Percentiles rank a stretch among this genome's conserved stretches.
Conservation (phyloP, 148 eudicot species). For the Pharnaceum exiguum region DNA sequence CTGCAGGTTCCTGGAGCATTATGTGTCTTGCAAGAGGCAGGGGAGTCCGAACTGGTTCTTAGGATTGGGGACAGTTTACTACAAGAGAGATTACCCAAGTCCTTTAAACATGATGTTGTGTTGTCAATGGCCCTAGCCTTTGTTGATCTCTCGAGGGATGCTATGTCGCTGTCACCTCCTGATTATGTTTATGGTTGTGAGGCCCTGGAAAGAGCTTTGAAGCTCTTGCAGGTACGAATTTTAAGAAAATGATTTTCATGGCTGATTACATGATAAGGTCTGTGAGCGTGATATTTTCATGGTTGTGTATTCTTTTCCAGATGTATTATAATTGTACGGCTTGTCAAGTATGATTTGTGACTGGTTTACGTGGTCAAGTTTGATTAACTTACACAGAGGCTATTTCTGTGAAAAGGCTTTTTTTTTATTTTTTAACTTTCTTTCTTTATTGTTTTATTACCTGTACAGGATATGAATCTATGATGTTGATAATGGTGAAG, state of each 20-base stretch:
- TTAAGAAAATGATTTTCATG: not conserved
- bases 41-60: conserved; percentile 81
- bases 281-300: not conserved
- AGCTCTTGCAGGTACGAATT: conserved; percentile 64
- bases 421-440: not conserved
- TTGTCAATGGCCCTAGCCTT: conserved; percentile 89
- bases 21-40: conserved; percentile 91
- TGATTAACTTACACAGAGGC: not conserved
- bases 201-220: conserved; percentile 79
- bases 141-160: conserved; percentile 88
- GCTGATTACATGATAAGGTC: not conserved
- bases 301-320: not conserved
- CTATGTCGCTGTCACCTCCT: conserved; percentile 81
- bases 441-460: not conserved
- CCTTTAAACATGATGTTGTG: conserved; percentile 90
- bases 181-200: conserved; percentile 87
- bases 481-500: not conserved
- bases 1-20: conserved; percentile 91
- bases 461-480: too few species aligned
- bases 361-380: too few species aligned
- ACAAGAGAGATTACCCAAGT: conserved; percentile 81
- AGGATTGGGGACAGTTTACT: conserved; percentile 78
- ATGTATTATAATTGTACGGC: not conserved
- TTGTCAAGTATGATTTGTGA: not conserved
- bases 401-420: not conserved